phyloP scores from a whole-genome alignment of 2,329 filamentous ascomycete species.

The Aspergillus sp. region DNA sequence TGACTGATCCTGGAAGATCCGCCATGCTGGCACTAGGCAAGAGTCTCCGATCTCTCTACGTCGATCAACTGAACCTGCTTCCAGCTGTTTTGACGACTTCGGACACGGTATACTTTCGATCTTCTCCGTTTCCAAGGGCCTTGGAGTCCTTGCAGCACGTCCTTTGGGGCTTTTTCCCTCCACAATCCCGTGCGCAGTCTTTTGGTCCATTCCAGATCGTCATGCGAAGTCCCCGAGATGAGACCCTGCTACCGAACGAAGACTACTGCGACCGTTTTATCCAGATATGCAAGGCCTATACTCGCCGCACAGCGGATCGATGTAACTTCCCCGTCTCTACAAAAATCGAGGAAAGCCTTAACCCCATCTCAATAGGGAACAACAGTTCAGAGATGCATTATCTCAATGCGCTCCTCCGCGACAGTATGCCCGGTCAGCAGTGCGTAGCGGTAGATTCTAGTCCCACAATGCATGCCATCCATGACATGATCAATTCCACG shows the following conservation, averaged over 20 bases:
- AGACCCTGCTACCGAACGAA: constrained; percentile 2
- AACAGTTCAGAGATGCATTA: too few relatives aligned
- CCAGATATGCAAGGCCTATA: too few relatives aligned
- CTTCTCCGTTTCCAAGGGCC: not conserved
- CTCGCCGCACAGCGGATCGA: too few relatives aligned
- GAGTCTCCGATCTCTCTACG: not conserved
- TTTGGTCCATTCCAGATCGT: not conserved
- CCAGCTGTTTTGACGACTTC: not conserved
- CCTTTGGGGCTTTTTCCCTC: not conserved
- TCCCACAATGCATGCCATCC: too few relatives aligned
- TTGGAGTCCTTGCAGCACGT: constrained; percentile 3
- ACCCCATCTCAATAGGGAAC: too few relatives aligned
- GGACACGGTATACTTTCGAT: not conserved
- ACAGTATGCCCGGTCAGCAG: too few relatives aligned
- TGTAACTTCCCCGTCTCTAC: too few relatives aligned
- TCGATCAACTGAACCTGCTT: not conserved
- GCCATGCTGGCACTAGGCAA: not conserved
- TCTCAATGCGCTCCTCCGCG: too few relatives aligned
- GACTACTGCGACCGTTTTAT: not conserved
- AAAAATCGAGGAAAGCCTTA: too few relatives aligned
- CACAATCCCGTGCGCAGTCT: not conserved
- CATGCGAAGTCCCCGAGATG: not conserved
- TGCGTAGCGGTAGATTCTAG: too few relatives aligned
- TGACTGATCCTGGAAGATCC: not conserved
- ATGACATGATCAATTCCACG: too few relatives aligned